Base-by-base conservation (phyloP, 345 rosid genomes). In the Melaleuca quinquenervia region DNA sequence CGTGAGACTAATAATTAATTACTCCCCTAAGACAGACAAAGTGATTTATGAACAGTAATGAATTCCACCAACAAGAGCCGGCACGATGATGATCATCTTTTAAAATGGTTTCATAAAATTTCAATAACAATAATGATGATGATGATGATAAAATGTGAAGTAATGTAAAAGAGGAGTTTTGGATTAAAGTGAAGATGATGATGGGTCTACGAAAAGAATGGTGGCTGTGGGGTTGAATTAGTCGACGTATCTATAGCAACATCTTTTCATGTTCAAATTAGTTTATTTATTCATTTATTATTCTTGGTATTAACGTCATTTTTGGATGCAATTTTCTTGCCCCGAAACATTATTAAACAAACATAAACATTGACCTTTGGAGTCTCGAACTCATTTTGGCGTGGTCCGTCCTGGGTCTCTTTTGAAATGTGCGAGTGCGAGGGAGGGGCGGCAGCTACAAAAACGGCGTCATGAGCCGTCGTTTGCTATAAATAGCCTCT, bases 381-480 rank as follows among this genome's bases (percentile, higher is more conserved):
- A 62, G 80, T 84, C 55, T 36, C 36, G 55, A n/a, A 48, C 53
- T 10, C 53, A n/a, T 9, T 26, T 50, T 49, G 52, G 78, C 52
- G 54, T 84, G n/a, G 11, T 52, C 15, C 18, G 64, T 45, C 36
- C 15, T 8, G 54, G 54, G 29, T 15, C 18, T 45, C 5, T 49
- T 24, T 87, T 82, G 58, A 80, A 74, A 75, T 83, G 78, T 36
- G 75, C 75, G 44, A 62, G 75, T 27, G 78, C 6, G 78, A 18
- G 48, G 78, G 12, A 32, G 82, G 50, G 54, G 82, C 83, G 82
- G 86, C 82, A 48, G 56, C 88, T 60, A 14, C 50, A 53, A 90
- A 91, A 94, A 85, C 95, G 94, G 87, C 94, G 94, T 91, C 87
- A 89, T 83, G 8, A 16, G 88, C 87, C 88, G 89, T 92, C 92